Percentiles rank a stretch among this genome's conserved stretches.
Evolutionary conservation across 495 filamentous ascomycete genomes (phyloP).

Genomic region (Annulohypoxylon nitens): DNA sequence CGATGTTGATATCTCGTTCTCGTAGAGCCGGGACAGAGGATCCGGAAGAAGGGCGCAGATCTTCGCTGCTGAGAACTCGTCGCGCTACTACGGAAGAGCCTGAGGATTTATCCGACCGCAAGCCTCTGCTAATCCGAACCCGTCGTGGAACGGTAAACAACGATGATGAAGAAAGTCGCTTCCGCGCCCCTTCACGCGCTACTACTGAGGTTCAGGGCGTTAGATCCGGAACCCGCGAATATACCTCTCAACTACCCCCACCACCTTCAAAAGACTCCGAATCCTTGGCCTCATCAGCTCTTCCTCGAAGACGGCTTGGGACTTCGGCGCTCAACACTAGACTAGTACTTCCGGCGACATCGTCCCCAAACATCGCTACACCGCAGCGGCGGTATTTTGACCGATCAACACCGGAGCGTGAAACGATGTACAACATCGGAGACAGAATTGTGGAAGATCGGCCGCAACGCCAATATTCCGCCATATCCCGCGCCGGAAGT

Average conservation of each 20-base stretch:
- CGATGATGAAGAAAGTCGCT: slow-evolving; percentile 61
- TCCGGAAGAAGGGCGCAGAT: slow-evolving; percentile 62
- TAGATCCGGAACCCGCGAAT: slow-evolving; percentile 52
- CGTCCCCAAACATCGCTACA: slow-evolving; percentile 40
- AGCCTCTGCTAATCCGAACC: slow-evolving; percentile 55
- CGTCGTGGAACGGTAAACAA: slow-evolving; percentile 60
- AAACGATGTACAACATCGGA: slow-evolving; percentile 49
- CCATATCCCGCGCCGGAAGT: slow-evolving; percentile 56
- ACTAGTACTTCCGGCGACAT: slow-evolving; percentile 48
- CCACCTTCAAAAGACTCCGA: slow-evolving; percentile 49
- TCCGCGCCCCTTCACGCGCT: slow-evolving; percentile 68
- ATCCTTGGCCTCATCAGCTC: slow-evolving; percentile 53
- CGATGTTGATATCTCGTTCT: slow-evolving; percentile 58
- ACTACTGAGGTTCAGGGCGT: slow-evolving; percentile 66
- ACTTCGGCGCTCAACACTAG: slow-evolving; percentile 56
- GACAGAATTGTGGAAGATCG: slow-evolving; percentile 61
- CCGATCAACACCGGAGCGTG: slow-evolving; percentile 57
- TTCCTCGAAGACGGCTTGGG: slow-evolving; percentile 59
- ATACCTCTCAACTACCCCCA: slow-evolving; percentile 47
- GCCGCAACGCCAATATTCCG: slow-evolving; percentile 55
- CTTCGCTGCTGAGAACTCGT: slow-evolving; percentile 59
- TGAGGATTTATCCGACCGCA: slow-evolving; percentile 59
- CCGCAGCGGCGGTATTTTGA: slow-evolving; percentile 63
- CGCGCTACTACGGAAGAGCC: slow-evolving; percentile 63
- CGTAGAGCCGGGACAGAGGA: slow-evolving; percentile 62